Evolutionary conservation across 805 yeast genomes (phyloP), one percentile per base, ranked within the genome.

Genomic region (Maudiozyma saulgeensis): DNA sequence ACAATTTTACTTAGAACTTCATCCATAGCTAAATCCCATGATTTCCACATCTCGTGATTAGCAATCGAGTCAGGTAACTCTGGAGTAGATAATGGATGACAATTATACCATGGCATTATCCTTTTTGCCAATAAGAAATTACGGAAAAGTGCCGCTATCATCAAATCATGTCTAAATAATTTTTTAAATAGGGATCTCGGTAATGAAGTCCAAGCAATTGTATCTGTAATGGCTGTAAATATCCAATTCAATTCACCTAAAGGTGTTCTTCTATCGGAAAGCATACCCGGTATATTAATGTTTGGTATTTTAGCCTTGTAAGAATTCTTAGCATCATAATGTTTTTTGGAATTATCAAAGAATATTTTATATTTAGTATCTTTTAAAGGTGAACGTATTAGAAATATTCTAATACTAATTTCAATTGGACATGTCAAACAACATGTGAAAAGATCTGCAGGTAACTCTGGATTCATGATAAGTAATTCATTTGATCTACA

Each of bases 21-120:
- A 63, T 93, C 98, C 40, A 93, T 83, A 0, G 99, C 97, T 53
- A 93, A 72, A 62, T 93, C 98, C 98, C 99, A 93, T 0, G 96
- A 83, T 51, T 88, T 93, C 99, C 99, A 93, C 87, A 93, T 82
- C 5, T 95, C 81, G 62, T 93, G 97, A 53, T 79, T 77, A 44
- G 86, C 80, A 6, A 82, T 78, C 13, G 80, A 71, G 48, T 88
- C 93, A 0, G 99, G 98, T 38, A 93, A 70, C 9, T 86, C 88
- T 1, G 99, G 99, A 54, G 88, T 95, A 16, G 96, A 87, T 2
- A 90, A 81, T 1, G 99, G 98, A 61, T 89, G 95, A 63, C 97
- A 90, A 51, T 90, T 89, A 56, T 85, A 82, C 58, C 84, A 82
- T 2, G 96, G 89, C 97, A 93, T 88, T 41, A 93, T 84, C 55